A percentile compares a stretch with the other conserved stretches of the same genome.
phyloP scores from a whole-genome alignment of 2,329 filamentous ascomycete species.

The Nigrospora osmanthi region DNA sequence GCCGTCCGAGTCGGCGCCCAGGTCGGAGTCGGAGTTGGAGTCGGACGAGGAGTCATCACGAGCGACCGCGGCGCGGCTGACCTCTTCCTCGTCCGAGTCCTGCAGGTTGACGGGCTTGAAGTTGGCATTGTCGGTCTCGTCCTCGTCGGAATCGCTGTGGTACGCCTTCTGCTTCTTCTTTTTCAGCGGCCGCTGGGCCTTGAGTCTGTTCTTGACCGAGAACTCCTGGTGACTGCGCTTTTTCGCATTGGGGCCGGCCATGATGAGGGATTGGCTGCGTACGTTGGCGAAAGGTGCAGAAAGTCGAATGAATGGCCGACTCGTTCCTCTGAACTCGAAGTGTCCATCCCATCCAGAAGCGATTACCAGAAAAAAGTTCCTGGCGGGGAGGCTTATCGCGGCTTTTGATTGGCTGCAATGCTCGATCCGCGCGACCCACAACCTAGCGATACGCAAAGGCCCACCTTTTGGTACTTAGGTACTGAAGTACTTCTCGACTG shows the following conservation, averaged over 20 bases:
- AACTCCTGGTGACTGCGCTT: conserved; percentile 19
- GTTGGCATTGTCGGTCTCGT: conserved; percentile 28
- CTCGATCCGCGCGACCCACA: background rate
- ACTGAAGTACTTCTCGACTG: too few species aligned
- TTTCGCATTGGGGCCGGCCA: conserved; percentile 16
- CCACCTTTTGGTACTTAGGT: too few species aligned
- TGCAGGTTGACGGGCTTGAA: conserved; percentile 46
- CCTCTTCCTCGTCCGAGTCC: conserved; percentile 49
- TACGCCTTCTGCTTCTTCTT: conserved; percentile 42
- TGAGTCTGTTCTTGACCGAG: conserved; percentile 11
- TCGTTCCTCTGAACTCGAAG: too few species aligned
- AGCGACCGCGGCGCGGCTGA: conserved; percentile 44
- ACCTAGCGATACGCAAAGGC: too few species aligned
- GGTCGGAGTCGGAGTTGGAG: conserved; percentile 10
- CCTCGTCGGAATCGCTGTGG: conserved; percentile 41
- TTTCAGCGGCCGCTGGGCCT: conserved; percentile 36
- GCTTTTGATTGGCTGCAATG: background rate
- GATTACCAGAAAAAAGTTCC: too few species aligned
- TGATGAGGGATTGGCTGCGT: conserved; percentile 3
- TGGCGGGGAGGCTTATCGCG: background rate
- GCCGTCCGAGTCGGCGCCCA: conserved; percentile 25
- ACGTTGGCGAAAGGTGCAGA: background rate
- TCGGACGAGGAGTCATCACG: conserved; percentile 30
- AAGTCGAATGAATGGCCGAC: too few species aligned
- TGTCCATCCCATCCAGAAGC: too few species aligned